Evolutionary conservation across 129 eudicot species (phyloP).

Genomic region (Centrapalus pauciflorus): DNA sequence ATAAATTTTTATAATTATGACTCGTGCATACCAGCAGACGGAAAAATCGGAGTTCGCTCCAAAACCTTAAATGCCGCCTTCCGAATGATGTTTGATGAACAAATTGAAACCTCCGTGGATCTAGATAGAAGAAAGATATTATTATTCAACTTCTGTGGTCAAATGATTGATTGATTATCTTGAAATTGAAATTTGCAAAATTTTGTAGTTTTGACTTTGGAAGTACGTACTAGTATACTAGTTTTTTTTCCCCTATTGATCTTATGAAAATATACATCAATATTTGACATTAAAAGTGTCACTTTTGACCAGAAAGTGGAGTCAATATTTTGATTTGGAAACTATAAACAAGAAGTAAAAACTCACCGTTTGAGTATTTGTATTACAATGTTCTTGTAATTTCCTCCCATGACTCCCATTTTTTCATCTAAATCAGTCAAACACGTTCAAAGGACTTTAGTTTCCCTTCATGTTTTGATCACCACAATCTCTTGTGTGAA

Average conservation of each 20-base stretch:
- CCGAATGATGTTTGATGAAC: constrained; percentile 61
- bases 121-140: constrained; percentile 11
- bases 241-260: not conserved
- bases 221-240: not conserved
- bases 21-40: constrained; percentile 53
- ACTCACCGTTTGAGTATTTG: constrained; percentile 49
- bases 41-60: constrained; percentile 48
- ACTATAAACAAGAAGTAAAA: not conserved
- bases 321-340: not conserved
- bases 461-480: not conserved
- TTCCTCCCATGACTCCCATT: constrained; percentile 64
- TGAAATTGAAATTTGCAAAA: not conserved
- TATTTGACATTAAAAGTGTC: not conserved
- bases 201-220: not conserved
- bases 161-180: not conserved
- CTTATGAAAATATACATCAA: not conserved
- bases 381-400: constrained; percentile 58
- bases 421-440: constrained; percentile 44
- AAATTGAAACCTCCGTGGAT: constrained; percentile 55
- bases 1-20: not conserved
- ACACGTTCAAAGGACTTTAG: not conserved
- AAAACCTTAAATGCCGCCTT: constrained; percentile 46
- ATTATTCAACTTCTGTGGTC: not conserved
- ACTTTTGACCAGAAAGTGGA: not conserved
- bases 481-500: not conserved